Conservation (phyloP, 768 basidiomycete species). For the Suillus americanus region DNA sequence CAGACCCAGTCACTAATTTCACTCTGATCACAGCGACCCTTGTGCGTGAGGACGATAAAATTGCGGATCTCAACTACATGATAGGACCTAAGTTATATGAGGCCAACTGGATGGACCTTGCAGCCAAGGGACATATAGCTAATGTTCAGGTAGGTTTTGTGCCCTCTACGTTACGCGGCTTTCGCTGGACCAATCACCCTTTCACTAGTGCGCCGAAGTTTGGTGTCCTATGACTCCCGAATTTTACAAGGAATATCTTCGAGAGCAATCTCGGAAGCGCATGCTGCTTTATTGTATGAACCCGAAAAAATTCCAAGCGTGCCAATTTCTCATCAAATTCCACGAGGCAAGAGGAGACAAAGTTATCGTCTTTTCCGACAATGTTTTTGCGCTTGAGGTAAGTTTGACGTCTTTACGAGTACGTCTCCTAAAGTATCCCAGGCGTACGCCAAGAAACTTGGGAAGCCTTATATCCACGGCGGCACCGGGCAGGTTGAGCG, state of each 20-base stretch:
- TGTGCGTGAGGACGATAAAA: slow-evolving; percentile 98
- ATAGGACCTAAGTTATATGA: slow-evolving; percentile 99
- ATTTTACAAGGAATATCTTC: slow-evolving; percentile 96
- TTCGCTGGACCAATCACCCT: slow-evolving; percentile 6
- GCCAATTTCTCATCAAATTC: slow-evolving; percentile 97
- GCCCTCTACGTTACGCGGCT: not conserved
- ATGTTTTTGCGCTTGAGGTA: slow-evolving; percentile 95
- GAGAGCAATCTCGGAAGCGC: slow-evolving; percentile 88
- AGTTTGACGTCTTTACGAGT: slow-evolving; percentile 6
- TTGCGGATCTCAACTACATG: slow-evolving; percentile 97
- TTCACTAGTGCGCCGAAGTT: slow-evolving; percentile 89
- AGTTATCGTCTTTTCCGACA: slow-evolving; percentile 99
- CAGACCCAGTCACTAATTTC: slow-evolving; percentile 3
- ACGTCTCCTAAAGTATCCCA: slow-evolving; percentile 25
- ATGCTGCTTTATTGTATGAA: slow-evolving; percentile 99
- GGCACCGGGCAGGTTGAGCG: slow-evolving; percentile 93
- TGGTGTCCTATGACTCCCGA: slow-evolving; percentile 99
- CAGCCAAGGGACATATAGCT: slow-evolving; percentile 98
- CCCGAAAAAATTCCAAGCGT: slow-evolving; percentile 98
- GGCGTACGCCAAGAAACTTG: slow-evolving; percentile 92
- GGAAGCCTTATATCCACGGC: slow-evolving; percentile 95
- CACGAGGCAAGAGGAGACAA: slow-evolving; percentile 98
- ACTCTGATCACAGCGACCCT: slow-evolving; percentile 74
- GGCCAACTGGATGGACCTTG: slow-evolving; percentile 99
- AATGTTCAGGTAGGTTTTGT: slow-evolving; percentile 85